Percentiles rank a stretch among this genome's conserved stretches.
Evolutionary conservation across 2,329 filamentous ascomycete genomes (phyloP).

Genomic region (Alternaria gaisen): DNA sequence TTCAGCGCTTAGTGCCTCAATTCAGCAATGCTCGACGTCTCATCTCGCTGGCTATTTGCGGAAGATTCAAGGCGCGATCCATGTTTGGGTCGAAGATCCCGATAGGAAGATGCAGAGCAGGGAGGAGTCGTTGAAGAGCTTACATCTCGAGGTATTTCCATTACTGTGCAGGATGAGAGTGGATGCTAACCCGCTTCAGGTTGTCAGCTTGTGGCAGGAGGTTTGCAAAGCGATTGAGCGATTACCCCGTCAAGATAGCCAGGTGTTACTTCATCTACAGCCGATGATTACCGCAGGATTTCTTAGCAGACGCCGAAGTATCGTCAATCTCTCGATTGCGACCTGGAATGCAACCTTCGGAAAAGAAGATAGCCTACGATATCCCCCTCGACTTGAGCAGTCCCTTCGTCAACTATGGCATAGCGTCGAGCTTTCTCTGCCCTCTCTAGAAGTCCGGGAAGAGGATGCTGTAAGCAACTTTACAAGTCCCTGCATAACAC

Average conservation of each 20-base stretch:
- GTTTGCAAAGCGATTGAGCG: conserved; percentile 64
- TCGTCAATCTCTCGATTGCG: conserved; percentile 62
- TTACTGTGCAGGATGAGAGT: conserved; percentile 19
- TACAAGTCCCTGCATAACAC: conserved; percentile 55
- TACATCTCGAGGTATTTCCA: conserved; percentile 38
- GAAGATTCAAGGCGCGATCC: conserved; percentile 69
- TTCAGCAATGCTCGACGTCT: conserved; percentile 52
- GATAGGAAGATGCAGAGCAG: conserved; percentile 43
- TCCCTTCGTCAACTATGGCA: conserved; percentile 69
- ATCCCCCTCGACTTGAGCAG: conserved; percentile 70
- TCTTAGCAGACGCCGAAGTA: conserved; percentile 59
- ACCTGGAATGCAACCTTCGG: conserved; percentile 79
- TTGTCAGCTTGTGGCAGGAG: conserved; percentile 52
- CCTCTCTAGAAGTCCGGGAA: conserved; percentile 55
- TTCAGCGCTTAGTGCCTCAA: conserved; percentile 58
- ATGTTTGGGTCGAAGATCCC: conserved; percentile 70
- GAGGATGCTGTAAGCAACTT: conserved; percentile 49
- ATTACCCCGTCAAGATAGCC: conserved; percentile 66
- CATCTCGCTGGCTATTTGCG: conserved; percentile 66
- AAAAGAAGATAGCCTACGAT: conserved; percentile 65
- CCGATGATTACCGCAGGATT: conserved; percentile 63
- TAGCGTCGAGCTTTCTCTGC: conserved; percentile 62
- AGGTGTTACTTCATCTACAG: conserved; percentile 64
- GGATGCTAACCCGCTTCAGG: conserved; percentile 27
- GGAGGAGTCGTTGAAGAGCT: conserved; percentile 25